A percentile compares a stretch with the other conserved stretches of the same genome.
These are phyloP conservation scores for Spizellomyces sp. DNA, from an alignment of 192 early-diverging fungal genomes.

Conservation along the genomic window DNA sequence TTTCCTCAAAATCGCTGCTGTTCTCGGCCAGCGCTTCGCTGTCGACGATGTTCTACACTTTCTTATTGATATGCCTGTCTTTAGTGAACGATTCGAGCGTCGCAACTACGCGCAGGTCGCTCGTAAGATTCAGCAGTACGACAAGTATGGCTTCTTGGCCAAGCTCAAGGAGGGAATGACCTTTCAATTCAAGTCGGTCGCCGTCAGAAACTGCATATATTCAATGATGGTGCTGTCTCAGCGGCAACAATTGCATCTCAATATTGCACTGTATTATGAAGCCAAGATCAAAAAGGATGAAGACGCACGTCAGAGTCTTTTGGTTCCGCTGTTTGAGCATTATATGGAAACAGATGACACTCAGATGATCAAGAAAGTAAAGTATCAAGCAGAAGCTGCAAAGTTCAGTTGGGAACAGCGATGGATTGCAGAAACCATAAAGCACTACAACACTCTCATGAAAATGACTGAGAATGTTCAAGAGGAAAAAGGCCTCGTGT, in stretches of 20 bases:
- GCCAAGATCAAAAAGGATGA: slow-evolving; percentile 33
- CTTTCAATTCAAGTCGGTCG: slow-evolving; percentile 51
- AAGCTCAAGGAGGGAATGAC: slow-evolving; percentile 21
- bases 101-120: slow-evolving; percentile 22
- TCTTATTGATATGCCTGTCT: slow-evolving; percentile 28
- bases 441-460: slow-evolving; percentile 46
- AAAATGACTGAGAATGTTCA: slow-evolving; percentile 23
- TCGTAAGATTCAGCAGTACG: slow-evolving; percentile 29
- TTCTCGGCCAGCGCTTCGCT: slow-evolving; percentile 51
- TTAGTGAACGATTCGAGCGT: slow-evolving; percentile 29
- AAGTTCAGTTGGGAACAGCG: slow-evolving; percentile 46
- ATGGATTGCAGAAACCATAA: slow-evolving; percentile 43
- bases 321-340: slow-evolving; percentile 53
- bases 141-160: slow-evolving; percentile 55
- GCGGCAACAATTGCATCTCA: slow-evolving; percentile 51
- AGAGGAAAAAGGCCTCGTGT: slow-evolving; percentile 8
- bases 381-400: slow-evolving; percentile 44
- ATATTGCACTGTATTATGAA: slow-evolving; percentile 49
- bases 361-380: slow-evolving; percentile 41
- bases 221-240: slow-evolving; percentile 51
- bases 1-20: slow-evolving; percentile 56
- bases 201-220: slow-evolving; percentile 57
- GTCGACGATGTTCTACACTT: slow-evolving; percentile 55
- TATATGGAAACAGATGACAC: slow-evolving; percentile 46
- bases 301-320: slow-evolving; percentile 34